Evolutionary conservation across 768 basidiomycete genomes (phyloP), one percentile per base, ranked within the genome.

Genomic region (Peribolospora baueri): DNA sequence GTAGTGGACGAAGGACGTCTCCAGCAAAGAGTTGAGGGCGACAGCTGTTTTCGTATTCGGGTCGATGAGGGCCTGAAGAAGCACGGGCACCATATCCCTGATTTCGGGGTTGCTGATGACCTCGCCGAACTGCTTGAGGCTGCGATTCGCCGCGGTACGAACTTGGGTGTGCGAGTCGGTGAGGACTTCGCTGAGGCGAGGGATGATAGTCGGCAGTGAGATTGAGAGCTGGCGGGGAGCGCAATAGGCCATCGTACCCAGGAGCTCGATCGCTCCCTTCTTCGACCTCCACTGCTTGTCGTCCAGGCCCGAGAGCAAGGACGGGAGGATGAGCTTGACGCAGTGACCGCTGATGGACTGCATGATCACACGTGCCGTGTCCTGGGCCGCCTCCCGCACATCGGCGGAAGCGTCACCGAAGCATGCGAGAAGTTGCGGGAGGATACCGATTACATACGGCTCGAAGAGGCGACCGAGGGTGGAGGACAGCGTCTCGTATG

Each of bases 201-300:
- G 93, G 54, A 98, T 90, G 66, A 97, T 86, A 52, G 95, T 84
- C 5, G 91, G 91, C 3, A 98, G 73, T 0, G 91, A 97, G 14
- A 87, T 72, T 0, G 93, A 93, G 11, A 97, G 75, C 67, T 98
- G 93, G 45, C 79, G 77, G 2, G 91, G 93, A 7, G 93, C 87
- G 65, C 90, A 91, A 68, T 91, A 97, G 1, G 93, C 93, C 90
- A 97, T 97, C 75, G 88, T 84, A 36, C 93, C 93, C 57, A 98
- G 70, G 5, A 97, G 70, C 65, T 98, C 93, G 58, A 97, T 95
- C 5, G 90, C 90, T 2, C 91, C 93, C 67, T 74, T 72, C 71
- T 97, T 97, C 1, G 87, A 85, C 10, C 93, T 75, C 93, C 93
- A 97, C 64, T 97, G 91, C 65, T 91, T 95, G 67, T 97, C 93